Percentiles rank a stretch among this genome's conserved stretches.
Evolutionary conservation across 352 stramenopile genomes (phyloP).

Genomic region (Globisporangium perplexum): DNA sequence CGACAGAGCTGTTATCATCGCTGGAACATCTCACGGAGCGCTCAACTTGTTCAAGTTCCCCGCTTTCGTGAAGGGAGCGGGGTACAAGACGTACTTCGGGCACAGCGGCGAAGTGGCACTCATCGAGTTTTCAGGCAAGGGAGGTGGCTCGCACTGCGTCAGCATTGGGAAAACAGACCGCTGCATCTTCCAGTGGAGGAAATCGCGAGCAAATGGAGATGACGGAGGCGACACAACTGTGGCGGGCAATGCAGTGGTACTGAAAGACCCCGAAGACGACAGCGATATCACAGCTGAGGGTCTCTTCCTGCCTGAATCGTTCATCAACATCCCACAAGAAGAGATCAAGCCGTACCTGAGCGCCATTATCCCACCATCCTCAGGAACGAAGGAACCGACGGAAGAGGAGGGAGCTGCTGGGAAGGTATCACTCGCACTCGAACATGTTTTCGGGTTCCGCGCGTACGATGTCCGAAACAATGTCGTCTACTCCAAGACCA

Average conservation of each 20-base stretch:
- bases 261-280: slow-evolving; percentile 54
- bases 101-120: slow-evolving; percentile 45
- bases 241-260: slow-evolving; percentile 16
- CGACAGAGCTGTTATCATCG: slow-evolving; percentile 28
- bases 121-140: slow-evolving; percentile 35
- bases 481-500: slow-evolving; percentile 51
- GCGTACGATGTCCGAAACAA: slow-evolving; percentile 56
- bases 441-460: slow-evolving; percentile 64
- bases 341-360: slow-evolving; percentile 69
- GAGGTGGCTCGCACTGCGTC: slow-evolving; percentile 35
- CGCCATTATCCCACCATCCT: slow-evolving; percentile 46
- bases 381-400: slow-evolving; percentile 24
- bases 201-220: slow-evolving; percentile 20
- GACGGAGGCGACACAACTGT: neutral
- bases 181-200: slow-evolving; percentile 68
- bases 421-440: slow-evolving; percentile 40
- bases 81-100: slow-evolving; percentile 50
- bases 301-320: slow-evolving; percentile 48
- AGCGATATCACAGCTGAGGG: slow-evolving; percentile 44
- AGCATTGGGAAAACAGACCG: slow-evolving; percentile 54
- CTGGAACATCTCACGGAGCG: slow-evolving; percentile 43
- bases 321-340: slow-evolving; percentile 39
- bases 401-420: slow-evolving; percentile 29
- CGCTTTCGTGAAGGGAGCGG: slow-evolving; percentile 45
- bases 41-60: slow-evolving; percentile 60